A percentile compares a stretch with the other conserved stretches of the same genome.
phyloP scores from a whole-genome alignment of 176 grass and related monocot genomes.

The Musa acuminata region DNA sequence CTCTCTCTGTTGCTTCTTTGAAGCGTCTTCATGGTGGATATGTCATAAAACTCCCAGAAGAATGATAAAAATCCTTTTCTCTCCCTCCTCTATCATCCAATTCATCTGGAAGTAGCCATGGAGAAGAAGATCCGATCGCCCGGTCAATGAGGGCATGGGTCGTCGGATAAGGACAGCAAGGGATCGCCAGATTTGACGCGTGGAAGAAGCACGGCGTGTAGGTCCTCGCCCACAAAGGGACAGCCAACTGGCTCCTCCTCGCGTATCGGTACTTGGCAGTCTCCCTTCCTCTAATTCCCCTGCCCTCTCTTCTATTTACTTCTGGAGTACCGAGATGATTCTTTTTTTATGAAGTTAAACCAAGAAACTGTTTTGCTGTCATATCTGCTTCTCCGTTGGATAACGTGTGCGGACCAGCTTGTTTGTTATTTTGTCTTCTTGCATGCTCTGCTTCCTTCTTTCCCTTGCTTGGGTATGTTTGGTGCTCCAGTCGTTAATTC shows the following conservation, averaged over 20 bases:
- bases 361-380: no score
- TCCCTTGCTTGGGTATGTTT: background rate
- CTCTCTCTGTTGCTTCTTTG: background rate
- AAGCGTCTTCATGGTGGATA: background rate
- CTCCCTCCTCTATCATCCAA: background rate
- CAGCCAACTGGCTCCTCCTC: slow-evolving; percentile 2
- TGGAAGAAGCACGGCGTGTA: slow-evolving; percentile 12
- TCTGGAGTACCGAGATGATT: background rate
- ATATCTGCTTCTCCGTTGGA: background rate
- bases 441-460: background rate
- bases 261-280: background rate
- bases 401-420: background rate
- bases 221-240: background rate
- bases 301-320: slow-evolving; percentile 5
- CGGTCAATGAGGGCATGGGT: background rate
- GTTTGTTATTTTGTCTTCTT: slow-evolving; percentile 2
- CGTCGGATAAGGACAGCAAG: background rate
- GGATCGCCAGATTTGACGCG: slow-evolving; percentile 15
- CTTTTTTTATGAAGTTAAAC: background rate
- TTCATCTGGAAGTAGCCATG: background rate
- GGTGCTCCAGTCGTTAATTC: background rate
- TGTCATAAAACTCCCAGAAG: background rate
- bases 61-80: background rate
- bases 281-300: background rate
- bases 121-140: background rate